Conservation (phyloP, 257 asterid genomes). For the Solanum bulbocastanum region DNA sequence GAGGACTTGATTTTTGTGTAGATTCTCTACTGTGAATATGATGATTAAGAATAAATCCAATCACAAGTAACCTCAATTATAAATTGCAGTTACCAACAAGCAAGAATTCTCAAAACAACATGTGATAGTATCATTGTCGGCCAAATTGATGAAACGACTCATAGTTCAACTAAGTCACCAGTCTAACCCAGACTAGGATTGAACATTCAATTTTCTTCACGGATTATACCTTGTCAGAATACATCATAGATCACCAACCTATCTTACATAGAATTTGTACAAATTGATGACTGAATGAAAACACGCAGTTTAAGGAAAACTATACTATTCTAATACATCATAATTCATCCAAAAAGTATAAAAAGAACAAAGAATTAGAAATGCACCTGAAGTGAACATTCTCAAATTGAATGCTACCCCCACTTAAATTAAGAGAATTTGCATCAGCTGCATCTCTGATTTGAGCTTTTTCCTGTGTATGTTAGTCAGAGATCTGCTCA, state of each 20-base stretch:
- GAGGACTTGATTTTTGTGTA: neutral
- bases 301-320: neutral
- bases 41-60: neutral
- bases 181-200: neutral
- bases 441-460: slow-evolving; percentile 56
- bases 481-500: neutral
- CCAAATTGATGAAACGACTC: neutral
- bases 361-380: neutral
- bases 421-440: slow-evolving; percentile 55
- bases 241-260: neutral
- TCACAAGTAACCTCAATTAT: neutral
- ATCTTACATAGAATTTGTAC: neutral
- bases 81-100: neutral
- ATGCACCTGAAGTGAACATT: slow-evolving; percentile 85
- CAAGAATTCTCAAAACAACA: neutral
- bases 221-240: neutral
- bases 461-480: slow-evolving; percentile 73
- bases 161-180: neutral
- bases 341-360: neutral
- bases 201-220: neutral
- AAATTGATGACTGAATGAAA: neutral
- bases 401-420: slow-evolving; percentile 73
- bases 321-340: neutral
- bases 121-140: neutral
- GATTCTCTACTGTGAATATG: neutral